These are phyloP conservation scores for Coelastrella sp. DNA, from an alignment of 139 green algal genomes.

Conservation along the genomic window DNA sequence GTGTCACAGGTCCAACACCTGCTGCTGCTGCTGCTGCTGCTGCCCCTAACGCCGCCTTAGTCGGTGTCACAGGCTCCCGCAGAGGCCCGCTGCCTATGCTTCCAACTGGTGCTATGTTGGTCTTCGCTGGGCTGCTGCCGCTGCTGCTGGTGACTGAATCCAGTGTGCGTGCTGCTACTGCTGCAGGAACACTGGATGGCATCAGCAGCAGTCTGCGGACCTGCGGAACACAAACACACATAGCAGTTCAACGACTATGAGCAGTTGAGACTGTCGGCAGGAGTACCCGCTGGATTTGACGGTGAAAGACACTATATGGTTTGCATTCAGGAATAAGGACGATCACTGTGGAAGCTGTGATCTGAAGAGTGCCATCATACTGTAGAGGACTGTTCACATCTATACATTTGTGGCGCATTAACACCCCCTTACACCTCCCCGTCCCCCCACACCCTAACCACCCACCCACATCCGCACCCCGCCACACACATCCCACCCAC, in stretches of 20 bases:
- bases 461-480: too few relatives aligned
- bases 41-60: not conserved
- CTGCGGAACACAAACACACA: not conserved
- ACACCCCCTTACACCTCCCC: too few relatives aligned
- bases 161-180: not conserved
- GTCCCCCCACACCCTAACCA: too few relatives aligned
- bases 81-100: not conserved
- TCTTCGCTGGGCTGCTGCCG: not conserved
- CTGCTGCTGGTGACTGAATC: not conserved
- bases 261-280: too few relatives aligned
- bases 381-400: too few relatives aligned
- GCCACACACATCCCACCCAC: too few relatives aligned
- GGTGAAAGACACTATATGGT: too few relatives aligned
- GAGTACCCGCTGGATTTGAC: too few relatives aligned
- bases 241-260: not conserved
- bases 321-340: too few relatives aligned
- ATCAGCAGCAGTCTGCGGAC: conserved; percentile 36
- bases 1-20: not conserved
- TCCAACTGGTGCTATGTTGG: not conserved
- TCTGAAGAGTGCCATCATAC: too few relatives aligned
- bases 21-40: conserved; percentile 26
- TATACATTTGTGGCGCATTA: too few relatives aligned
- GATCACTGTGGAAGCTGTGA: too few relatives aligned
- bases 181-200: not conserved
- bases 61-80: not conserved